phyloP scores from a whole-genome alignment of 495 filamentous ascomycete genomes.

The Amniculicola lignicola region DNA sequence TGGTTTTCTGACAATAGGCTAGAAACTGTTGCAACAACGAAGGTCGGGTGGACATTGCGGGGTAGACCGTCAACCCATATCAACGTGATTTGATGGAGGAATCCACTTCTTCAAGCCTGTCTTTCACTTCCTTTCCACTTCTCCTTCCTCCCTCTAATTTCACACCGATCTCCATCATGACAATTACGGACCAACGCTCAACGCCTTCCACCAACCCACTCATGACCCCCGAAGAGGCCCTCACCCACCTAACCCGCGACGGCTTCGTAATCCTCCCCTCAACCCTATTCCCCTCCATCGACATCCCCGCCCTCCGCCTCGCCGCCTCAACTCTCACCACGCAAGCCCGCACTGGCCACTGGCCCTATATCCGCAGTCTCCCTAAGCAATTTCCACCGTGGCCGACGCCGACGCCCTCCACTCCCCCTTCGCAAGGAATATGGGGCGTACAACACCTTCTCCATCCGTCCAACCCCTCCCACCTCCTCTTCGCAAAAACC shows the following conservation, averaged over 20 bases:
- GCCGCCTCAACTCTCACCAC: constrained; percentile 53
- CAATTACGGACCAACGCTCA: no score
- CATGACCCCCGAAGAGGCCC: no score
- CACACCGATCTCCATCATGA: no score
- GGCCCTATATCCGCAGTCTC: constrained; percentile 77
- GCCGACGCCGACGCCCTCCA: constrained; percentile 51
- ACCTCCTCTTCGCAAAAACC: constrained; percentile 50
- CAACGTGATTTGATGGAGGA: no score
- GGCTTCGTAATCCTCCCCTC: constrained; percentile 43
- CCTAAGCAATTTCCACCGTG: constrained; percentile 87
- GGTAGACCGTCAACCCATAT: no score
- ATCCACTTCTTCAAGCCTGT: no score
- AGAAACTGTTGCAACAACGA: no score
- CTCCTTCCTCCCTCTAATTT: no score
- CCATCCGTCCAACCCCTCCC: constrained; percentile 61
- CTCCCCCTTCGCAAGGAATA: constrained; percentile 66
- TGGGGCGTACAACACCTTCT: constrained; percentile 85
- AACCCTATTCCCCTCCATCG: constrained; percentile 46
- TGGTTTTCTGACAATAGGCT: no score
- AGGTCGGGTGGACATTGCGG: no score
- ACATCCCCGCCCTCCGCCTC: constrained; percentile 53
- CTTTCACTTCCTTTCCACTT: no score
- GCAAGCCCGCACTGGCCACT: constrained; percentile 59
- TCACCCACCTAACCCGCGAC: constrained; percentile 34
- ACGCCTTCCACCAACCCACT: no score